Evolutionary conservation across 1,139 yeast species (phyloP).

Genomic region (Suhomyces bokatorum): DNA sequence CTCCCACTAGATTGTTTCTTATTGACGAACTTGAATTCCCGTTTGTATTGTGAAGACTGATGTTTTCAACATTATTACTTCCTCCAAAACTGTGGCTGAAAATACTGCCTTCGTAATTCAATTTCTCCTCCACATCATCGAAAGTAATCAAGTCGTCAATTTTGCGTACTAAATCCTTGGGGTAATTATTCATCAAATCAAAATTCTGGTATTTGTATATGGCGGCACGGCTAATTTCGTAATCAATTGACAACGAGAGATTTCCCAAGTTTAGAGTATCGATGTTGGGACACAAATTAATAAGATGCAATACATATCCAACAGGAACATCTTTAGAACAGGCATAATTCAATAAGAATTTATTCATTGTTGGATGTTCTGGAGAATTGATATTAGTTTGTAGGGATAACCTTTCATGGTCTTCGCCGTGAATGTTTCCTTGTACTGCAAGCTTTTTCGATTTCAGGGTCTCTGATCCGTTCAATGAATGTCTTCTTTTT

Average conservation of each 20-base stretch:
- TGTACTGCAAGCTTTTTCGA: conserved; percentile 9
- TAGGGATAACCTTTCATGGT: background rate
- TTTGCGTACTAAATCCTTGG: conserved; percentile 28
- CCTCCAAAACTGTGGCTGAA: conserved; percentile 3
- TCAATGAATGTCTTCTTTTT: conserved; percentile 16
- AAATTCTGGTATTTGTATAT: conserved; percentile 40
- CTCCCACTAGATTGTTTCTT: conserved; percentile 5
- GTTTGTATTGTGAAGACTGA: background rate
- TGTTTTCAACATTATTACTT: conserved; percentile 4
- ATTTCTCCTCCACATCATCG: conserved; percentile 14
- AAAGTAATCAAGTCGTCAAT: conserved; percentile 26
- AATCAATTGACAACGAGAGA: conserved; percentile 59
- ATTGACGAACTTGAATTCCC: conserved; percentile 5
- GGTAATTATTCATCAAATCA: conserved; percentile 42
- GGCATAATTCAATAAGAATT: conserved; percentile 56
- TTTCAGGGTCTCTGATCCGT: conserved; percentile 2
- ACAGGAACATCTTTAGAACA: conserved; percentile 66
- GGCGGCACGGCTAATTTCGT: conserved; percentile 39
- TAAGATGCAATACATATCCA: conserved; percentile 62
- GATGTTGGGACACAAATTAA: conserved; percentile 60
- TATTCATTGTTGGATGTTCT: conserved; percentile 61
- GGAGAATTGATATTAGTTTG: conserved; percentile 17
- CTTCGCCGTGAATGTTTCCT: background rate
- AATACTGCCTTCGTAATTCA: conserved; percentile 7
- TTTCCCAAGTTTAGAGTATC: conserved; percentile 52